Evolutionary conservation across 2,329 filamentous ascomycete genomes (phyloP), one percentile per base, ranked within the genome.

Genomic region (Aureobasidium sp.): DNA sequence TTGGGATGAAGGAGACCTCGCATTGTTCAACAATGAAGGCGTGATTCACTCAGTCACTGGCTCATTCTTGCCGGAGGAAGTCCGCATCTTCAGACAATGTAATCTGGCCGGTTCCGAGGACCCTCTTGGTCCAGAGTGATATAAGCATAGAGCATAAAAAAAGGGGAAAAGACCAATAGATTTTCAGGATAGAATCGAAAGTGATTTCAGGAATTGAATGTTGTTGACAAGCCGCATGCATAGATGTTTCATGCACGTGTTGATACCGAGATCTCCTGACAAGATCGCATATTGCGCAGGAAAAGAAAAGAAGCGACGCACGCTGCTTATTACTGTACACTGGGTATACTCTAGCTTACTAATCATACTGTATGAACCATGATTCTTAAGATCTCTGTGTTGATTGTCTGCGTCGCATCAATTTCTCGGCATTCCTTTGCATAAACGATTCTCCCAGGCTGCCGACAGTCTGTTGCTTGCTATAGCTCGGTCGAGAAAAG

Each of bases 1-100:
- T 67, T 92, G 89, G 89, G 78, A 87, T 67, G 84, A 89, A 70
- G 88, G 88, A 5, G 89, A 91, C 70, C 74, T 90, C 62, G 89
- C 90, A 0, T 76, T 92, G 29, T 92, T 92, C 74, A 87, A 92
- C 72, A 92, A 92, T 70, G 83, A 87, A 11, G 89, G 88, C 1
- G 79, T 90, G 17, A 71, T 91, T 62, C 89, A 93, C 72, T 87
- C 83, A 3, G 89, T 92, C 1, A 88, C 90, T 0, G 89, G 88
- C 1, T 86, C 86, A 1, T 91, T 92, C 73, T 80, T 81, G 8
- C 82, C 86, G 53, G 82, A 88, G n/a, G 88, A 91, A 76, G 84
- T 91, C 36, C 76, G 89, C 48, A 72, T 92, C 64, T 91, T 92
- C 70, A 77, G 88, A 65, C 89, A 92, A 77, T 92, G 89, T 74